Base-by-base conservation (phyloP, 352 stramenopile species). In the Globisporangium apiculatum region DNA sequence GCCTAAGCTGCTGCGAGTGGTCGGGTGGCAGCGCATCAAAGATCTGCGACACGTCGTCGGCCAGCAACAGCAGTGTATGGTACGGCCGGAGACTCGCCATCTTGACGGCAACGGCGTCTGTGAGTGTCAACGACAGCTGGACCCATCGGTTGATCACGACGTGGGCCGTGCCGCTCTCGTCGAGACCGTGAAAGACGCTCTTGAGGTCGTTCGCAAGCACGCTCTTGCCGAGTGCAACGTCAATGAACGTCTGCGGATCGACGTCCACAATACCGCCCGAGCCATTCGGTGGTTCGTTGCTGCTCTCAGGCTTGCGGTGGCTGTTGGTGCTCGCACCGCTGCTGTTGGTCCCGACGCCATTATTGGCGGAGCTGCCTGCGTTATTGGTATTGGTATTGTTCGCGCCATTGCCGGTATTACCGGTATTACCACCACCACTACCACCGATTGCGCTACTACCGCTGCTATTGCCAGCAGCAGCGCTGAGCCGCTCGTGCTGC, bases 101-200 rank as follows among this genome's bases (percentile, higher is more conserved):
- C 45, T 71, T 64, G 14, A 93, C 64, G 11, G 71, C 69, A 1
- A 83, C 79, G 24, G 79, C 64, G 58, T 94, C 79, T 4, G 76
- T 79, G 8, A 95, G 70, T 12, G 86, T 91, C 36, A 95, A 67
- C 37, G 86, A 94, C 15, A 95, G 69, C 62, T 91, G 91, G 15
- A 95, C 79, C 84, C 86, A 95, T 45, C 78, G 75, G 61, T 95
- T 95, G 38, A 95, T 57, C 17, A 90, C 79, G 0, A 95, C 79
- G 51, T 95, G 86, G 7, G 79, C 83, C 15, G 69, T 73, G 36
- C 84, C 86, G 49, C 69, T 68, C 54, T 93, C 86, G 51, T 90
- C 71, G 3, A 95, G 65, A 5, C 83, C 85, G 58, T 95, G 83
- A 61, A 86, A 95, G 3, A 95, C 79, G 15, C 73, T 67, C 64